Evolutionary conservation across 768 basidiomycete genomes (phyloP).

Genomic region (Multifurca ochricompacta): DNA sequence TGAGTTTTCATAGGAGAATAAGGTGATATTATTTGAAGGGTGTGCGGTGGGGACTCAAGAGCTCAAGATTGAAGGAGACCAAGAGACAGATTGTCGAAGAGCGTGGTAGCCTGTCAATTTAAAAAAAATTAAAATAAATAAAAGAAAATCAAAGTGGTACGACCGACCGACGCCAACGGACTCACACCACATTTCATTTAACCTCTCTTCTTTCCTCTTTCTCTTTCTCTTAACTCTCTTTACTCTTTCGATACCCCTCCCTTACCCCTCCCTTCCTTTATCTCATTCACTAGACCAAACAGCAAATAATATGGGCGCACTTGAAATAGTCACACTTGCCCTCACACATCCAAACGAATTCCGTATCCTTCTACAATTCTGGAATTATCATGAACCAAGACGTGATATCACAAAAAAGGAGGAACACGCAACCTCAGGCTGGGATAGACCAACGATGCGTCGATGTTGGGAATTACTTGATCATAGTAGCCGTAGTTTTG

Average conservation of each 20-base stretch:
- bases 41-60: too few relatives aligned
- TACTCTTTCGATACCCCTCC: neutral
- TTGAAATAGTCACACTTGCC: conserved; percentile 57
- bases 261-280: neutral
- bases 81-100: too few relatives aligned
- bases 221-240: neutral
- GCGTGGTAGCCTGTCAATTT: too few relatives aligned
- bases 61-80: too few relatives aligned
- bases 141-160: conserved; percentile 17
- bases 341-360: conserved; percentile 81
- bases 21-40: too few relatives aligned
- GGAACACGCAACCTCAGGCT: conserved; percentile 76
- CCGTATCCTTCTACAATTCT: conserved; percentile 74
- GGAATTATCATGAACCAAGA: conserved; percentile 70
- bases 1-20: too few relatives aligned
- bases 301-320: conserved; percentile 39
- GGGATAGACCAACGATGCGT: conserved; percentile 81
- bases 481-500: conserved; percentile 80
- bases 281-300: neutral
- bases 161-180: neutral
- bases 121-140: too few relatives aligned
- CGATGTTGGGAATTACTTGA: conserved; percentile 89
- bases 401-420: conserved; percentile 72
- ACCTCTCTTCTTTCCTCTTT: neutral
- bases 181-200: neutral